Evolutionary conservation across 2,329 filamentous ascomycete species (phyloP).

Genomic region (Delphinella strobiligena): DNA sequence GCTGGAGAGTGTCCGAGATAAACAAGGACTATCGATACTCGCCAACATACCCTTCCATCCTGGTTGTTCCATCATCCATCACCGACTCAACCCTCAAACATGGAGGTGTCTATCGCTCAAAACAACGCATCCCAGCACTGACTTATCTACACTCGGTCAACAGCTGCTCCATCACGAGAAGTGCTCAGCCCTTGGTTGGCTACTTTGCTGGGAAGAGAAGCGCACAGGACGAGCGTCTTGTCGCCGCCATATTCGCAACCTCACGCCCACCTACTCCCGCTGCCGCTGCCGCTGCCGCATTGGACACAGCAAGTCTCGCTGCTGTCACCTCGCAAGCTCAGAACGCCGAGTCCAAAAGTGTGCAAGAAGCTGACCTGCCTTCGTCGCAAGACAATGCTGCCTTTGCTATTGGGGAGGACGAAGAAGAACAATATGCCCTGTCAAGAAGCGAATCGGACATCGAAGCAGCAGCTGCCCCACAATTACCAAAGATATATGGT

Average conservation of each 20-base stretch:
- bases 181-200: conserved; percentile 82
- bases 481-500: conserved; percentile 51
- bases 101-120: conserved; percentile 76
- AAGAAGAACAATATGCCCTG: conserved; percentile 1
- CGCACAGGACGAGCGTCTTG: conserved; percentile 87
- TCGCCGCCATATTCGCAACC: conserved; percentile 83
- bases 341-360: conserved; percentile 1
- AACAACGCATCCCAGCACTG: conserved; percentile 74
- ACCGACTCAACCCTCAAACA: conserved; percentile 98
- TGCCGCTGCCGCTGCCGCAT: conserved; percentile 4
- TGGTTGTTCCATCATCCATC: conserved; percentile 77
- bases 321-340: not conserved
- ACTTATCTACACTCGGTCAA: conserved; percentile 95
- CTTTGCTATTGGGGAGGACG: not conserved
- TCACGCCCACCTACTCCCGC: conserved; percentile 24
- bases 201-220: conserved; percentile 70
- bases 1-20: conserved; percentile 83
- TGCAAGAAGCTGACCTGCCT: not conserved
- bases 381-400: not conserved
- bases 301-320: conserved; percentile 1
- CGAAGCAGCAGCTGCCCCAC: not conserved
- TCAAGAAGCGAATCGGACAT: conserved; percentile 5
- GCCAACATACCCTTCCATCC: conserved; percentile 75
- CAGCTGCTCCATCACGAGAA: conserved; percentile 91
- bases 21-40: conserved; percentile 86